Conservation (phyloP, 2,329 filamentous ascomycete species). For the Xylaria sp. region DNA sequence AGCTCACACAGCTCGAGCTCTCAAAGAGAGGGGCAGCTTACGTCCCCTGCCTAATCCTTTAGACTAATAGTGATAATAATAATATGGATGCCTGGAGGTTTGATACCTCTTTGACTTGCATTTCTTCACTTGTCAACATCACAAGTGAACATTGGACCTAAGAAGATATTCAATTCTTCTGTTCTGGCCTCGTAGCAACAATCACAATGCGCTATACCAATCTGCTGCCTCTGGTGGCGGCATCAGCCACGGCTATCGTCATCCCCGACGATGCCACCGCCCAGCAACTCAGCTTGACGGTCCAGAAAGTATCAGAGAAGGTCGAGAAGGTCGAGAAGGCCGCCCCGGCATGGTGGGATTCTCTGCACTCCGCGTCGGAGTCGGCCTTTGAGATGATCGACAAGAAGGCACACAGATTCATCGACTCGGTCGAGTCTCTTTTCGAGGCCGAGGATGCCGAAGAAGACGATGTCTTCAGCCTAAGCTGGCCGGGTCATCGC, state of each 20-base stretch:
- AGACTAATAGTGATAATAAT: not conserved
- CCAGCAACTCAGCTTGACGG: constrained; percentile 43
- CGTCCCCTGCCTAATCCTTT: constrained; percentile 3
- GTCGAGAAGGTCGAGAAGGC: constrained; percentile 18
- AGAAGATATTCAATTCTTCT: constrained; percentile 8
- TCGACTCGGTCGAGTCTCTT: constrained; percentile 37
- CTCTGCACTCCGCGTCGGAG: constrained; percentile 7
- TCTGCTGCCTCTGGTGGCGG: constrained; percentile 33
- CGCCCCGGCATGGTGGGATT: constrained; percentile 22
- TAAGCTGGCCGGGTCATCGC: constrained; percentile 30
- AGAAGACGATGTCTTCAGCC: constrained; percentile 33
- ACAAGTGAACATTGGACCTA: constrained; percentile 4
- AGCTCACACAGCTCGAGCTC: constrained; percentile 25
- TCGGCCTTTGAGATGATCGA: constrained; percentile 32
- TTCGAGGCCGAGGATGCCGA: constrained; percentile 35
- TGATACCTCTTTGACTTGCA: not conserved
- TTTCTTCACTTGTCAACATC: not conserved
- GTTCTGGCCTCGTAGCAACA: not conserved
- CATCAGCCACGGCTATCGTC: constrained; percentile 34
- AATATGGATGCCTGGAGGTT: not conserved
- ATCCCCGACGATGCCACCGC: constrained; percentile 49
- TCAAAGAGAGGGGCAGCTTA: constrained; percentile 31
- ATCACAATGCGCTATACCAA: constrained; percentile 38
- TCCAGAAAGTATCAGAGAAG: constrained; percentile 29
- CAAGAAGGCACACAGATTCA: constrained; percentile 24